Evolutionary conservation across 441 rosid genomes (phyloP).

Genomic region (Daphne laureola): DNA sequence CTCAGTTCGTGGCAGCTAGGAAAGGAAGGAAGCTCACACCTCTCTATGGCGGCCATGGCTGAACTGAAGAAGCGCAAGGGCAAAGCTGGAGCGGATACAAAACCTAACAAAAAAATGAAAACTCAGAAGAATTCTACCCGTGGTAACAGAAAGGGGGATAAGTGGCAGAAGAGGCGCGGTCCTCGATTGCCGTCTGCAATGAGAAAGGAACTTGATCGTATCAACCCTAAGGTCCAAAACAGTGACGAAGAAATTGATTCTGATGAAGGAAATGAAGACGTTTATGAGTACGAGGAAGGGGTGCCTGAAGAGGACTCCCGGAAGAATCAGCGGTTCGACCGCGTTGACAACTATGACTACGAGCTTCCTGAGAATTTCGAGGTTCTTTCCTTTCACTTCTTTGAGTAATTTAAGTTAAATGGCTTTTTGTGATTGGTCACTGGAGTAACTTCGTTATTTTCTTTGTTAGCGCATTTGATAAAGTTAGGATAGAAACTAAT

Average conservation of each 20-base stretch:
- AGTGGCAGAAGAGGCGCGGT: constrained; percentile 25
- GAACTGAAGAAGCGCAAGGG: constrained; percentile 32
- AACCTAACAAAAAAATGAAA: constrained; percentile 18
- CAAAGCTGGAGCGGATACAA: constrained; percentile 16
- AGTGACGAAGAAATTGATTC: constrained; percentile 33
- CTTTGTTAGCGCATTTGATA: too few species aligned
- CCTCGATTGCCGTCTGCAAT: constrained; percentile 61
- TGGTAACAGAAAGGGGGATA: constrained; percentile 10
- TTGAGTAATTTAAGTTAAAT: background rate
- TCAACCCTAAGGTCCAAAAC: constrained; percentile 18
- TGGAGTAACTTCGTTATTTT: too few species aligned
- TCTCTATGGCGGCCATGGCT: constrained; percentile 12
- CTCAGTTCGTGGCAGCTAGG: background rate
- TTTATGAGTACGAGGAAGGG: constrained; percentile 83
- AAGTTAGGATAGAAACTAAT: too few species aligned
- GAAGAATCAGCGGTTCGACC: constrained; percentile 75
- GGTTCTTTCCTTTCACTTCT: constrained; percentile 25
- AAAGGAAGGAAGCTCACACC: too few species aligned
- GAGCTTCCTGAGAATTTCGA: constrained; percentile 60
- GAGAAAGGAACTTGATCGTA: constrained; percentile 34
- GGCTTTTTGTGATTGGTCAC: too few species aligned
- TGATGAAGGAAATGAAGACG: constrained; percentile 32
- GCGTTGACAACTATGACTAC: constrained; percentile 60
- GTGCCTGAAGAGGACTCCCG: constrained; percentile 65
- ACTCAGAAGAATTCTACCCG: constrained; percentile 16